phyloP scores from a whole-genome alignment of 176 grass and related monocot species.

The Paspalum notatum region DNA sequence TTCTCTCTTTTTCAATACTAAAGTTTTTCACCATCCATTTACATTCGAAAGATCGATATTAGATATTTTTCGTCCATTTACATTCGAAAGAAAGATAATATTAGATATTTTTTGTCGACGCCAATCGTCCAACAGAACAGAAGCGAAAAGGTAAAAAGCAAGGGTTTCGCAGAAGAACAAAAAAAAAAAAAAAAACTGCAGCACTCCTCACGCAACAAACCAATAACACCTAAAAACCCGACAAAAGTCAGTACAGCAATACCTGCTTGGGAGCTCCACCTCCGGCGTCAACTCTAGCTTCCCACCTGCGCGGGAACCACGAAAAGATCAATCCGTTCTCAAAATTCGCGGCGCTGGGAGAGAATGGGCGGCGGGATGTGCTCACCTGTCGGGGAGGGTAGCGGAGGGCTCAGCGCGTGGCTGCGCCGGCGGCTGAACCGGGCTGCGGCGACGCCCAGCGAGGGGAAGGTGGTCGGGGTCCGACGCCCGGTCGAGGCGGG shows the following conservation, averaged over 20 bases:
- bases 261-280: conserved; percentile 29
- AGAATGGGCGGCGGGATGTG: not conserved
- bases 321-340: conserved; percentile 1
- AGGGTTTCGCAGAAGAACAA: not conserved
- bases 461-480: conserved; percentile 36
- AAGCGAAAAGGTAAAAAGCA: not conserved
- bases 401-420: not conserved
- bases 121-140: not conserved
- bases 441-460: not conserved
- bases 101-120: not conserved
- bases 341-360: not conserved
- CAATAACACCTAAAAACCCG: not conserved
- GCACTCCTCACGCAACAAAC: not conserved
- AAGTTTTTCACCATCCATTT: too few relatives aligned
- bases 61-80: not conserved
- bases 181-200: not conserved
- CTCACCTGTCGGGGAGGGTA: conserved; percentile 22
- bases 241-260: not conserved
- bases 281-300: not conserved
- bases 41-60: too few relatives aligned
- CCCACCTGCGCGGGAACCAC: conserved; percentile 34
- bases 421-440: not conserved
- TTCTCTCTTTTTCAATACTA: too few relatives aligned
- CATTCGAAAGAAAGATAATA: too few relatives aligned
- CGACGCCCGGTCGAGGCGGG: not conserved